A percentile compares a stretch with the other conserved stretches of the same genome.
Evolutionary conservation across 148 eudicot genomes (phyloP).

Genomic region (Fagopyrum tataricum): DNA sequence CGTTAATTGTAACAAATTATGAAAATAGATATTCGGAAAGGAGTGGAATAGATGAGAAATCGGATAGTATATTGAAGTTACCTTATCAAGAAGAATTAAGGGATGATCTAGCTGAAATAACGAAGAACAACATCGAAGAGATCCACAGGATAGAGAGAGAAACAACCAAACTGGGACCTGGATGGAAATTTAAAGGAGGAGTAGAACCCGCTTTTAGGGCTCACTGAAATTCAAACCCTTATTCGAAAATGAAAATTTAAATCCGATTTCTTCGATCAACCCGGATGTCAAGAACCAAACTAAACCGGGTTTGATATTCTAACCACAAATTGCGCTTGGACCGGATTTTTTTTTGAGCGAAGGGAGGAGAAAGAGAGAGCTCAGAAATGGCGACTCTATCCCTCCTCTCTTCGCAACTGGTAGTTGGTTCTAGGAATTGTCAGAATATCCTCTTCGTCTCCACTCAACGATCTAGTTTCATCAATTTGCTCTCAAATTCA

Average conservation of each 20-base stretch:
- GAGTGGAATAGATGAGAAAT: not conserved
- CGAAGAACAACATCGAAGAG: constrained; percentile 9
- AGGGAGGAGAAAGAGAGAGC: not conserved
- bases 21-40: not conserved
- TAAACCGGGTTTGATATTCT: constrained; percentile 3
- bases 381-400: constrained; percentile 8
- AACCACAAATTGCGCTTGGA: not conserved
- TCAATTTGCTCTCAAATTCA: not conserved
- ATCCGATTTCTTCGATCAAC: not conserved
- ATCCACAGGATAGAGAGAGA: not conserved
- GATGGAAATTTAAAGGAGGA: not conserved
- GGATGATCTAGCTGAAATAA: not conserved
- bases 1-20: not conserved
- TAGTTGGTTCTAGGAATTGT: not conserved
- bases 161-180: not conserved
- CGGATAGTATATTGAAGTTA: not conserved
- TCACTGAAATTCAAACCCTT: not conserved
- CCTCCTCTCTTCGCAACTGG: not conserved
- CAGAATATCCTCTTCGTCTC: not conserved
- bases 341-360: not conserved
- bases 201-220: not conserved
- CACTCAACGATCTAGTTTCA: not conserved
- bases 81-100: not conserved
- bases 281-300: not conserved
- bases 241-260: not conserved